Percentiles rank a stretch among this genome's conserved stretches.
Evolutionary conservation across 768 basidiomycete species (phyloP).

Genomic region (Pisolithus albus): DNA sequence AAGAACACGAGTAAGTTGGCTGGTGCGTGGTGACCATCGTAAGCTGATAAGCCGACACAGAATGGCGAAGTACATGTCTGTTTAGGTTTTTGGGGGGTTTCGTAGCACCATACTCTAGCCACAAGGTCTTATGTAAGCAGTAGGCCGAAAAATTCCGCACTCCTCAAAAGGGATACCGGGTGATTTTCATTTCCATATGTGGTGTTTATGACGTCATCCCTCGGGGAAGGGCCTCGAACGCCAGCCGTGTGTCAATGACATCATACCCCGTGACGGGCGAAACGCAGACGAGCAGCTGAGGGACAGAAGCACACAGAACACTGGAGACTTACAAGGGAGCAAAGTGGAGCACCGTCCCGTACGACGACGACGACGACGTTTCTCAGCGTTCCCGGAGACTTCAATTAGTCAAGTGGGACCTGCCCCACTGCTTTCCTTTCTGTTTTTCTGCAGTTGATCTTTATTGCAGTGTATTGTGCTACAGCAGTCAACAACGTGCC

Average conservation of each 20-base stretch:
- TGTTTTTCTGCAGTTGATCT: background rate
- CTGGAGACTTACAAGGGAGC: background rate
- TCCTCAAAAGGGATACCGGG: no score
- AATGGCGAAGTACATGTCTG: conserved; percentile 81
- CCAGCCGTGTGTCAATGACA: conserved; percentile 8
- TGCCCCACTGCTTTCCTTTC: no score
- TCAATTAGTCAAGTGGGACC: background rate
- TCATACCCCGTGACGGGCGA: conserved; percentile 25
- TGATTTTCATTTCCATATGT: background rate
- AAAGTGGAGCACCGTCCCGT: background rate
- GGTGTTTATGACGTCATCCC: background rate
- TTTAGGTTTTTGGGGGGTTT: conserved; percentile 32
- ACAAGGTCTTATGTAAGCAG: no score
- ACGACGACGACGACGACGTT: background rate
- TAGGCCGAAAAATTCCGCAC: no score
- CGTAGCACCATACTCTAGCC: background rate
- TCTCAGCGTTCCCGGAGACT: background rate
- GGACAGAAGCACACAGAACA: background rate
- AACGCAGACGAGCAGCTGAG: background rate
- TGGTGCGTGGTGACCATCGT: conserved; percentile 2
- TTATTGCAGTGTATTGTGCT: background rate
- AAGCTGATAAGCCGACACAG: conserved; percentile 30
- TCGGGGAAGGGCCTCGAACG: background rate
- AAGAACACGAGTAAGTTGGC: conserved; percentile 42
- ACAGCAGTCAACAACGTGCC: background rate